Evolutionary conservation across 78 protist genomes (phyloP).

Genomic region (Speleostelium caveatum): DNA sequence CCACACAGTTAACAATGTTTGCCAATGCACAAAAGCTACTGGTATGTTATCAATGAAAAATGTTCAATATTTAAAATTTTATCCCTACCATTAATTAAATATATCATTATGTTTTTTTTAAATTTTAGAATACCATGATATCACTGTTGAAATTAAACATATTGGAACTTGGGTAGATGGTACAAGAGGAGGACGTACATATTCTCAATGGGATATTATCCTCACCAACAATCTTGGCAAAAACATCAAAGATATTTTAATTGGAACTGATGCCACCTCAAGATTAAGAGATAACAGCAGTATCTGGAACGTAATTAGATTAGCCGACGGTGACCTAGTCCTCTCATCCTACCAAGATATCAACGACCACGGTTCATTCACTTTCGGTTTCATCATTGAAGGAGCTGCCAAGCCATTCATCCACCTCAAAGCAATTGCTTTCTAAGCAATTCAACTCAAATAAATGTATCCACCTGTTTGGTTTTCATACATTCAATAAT

Average conservation of each 20-base stretch:
- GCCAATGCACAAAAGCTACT: too few relatives aligned
- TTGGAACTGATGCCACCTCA: neutral
- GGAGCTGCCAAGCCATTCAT: slow-evolving; percentile 1
- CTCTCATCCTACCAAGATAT: slow-evolving; percentile 29
- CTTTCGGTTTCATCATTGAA: slow-evolving; percentile 51
- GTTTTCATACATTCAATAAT: too few relatives aligned
- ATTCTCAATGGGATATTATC: neutral
- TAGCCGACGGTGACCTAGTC: slow-evolving; percentile 7
- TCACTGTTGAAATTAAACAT: too few relatives aligned
- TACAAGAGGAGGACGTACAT: neutral
- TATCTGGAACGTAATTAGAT: slow-evolving; percentile 22
- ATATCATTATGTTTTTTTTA: neutral
- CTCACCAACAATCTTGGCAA: neutral
- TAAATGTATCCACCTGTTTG: too few relatives aligned
- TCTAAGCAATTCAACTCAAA: too few relatives aligned
- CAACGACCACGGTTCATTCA: slow-evolving; percentile 15
- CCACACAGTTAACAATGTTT: too few relatives aligned
- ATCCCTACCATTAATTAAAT: neutral
- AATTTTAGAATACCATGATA: too few relatives aligned
- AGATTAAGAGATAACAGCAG: neutral
- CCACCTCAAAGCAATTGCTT: neutral
- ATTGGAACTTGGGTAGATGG: neutral
- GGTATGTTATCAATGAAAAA: too few relatives aligned
- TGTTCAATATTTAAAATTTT: too few relatives aligned
- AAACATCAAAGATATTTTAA: neutral